Conservation (phyloP, 2,329 filamentous ascomycete species). For the Calonectria fujianensis region DNA sequence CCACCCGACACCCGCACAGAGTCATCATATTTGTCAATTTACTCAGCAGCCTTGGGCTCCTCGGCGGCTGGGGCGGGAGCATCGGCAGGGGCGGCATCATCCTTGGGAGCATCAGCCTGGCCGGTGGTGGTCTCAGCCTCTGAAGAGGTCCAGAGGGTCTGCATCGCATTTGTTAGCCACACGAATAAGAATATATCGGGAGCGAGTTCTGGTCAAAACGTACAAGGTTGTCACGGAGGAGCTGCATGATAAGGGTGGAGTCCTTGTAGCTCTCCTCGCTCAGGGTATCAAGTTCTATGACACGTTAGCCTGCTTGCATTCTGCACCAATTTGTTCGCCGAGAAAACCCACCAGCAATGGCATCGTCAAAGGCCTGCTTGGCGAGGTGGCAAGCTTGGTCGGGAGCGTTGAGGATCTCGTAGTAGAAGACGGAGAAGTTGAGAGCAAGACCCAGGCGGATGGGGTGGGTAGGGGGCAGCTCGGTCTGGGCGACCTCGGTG, state of each 20-base stretch:
- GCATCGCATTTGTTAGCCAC: slow-evolving; percentile 55
- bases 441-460: slow-evolving; percentile 98
- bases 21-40: slow-evolving; percentile 61
- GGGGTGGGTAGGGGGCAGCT: slow-evolving; percentile 97
- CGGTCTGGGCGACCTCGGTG: slow-evolving; percentile 98
- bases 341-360: slow-evolving; percentile 81
- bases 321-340: too few species aligned
- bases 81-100: slow-evolving; percentile 70
- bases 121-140: slow-evolving; percentile 88
- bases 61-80: slow-evolving; percentile 71
- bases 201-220: slow-evolving; percentile 54
- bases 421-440: slow-evolving; percentile 99
- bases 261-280: slow-evolving; percentile 99
- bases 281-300: slow-evolving; percentile 91
- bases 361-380: slow-evolving; percentile 99
- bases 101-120: slow-evolving; percentile 70
- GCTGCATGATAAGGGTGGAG: slow-evolving; percentile 98
- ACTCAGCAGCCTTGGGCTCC: slow-evolving; percentile 82
- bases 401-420: slow-evolving; percentile 99
- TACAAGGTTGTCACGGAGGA: slow-evolving; percentile 97
- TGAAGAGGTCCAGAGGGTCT: slow-evolving; percentile 99
- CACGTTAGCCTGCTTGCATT: slow-evolving; percentile 31
- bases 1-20: slow-evolving; percentile 66
- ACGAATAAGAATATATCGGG: neutral
- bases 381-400: slow-evolving; percentile 99